Conservation (phyloP, 164 flowering plant genomes). For the Tetracentron sinense region DNA sequence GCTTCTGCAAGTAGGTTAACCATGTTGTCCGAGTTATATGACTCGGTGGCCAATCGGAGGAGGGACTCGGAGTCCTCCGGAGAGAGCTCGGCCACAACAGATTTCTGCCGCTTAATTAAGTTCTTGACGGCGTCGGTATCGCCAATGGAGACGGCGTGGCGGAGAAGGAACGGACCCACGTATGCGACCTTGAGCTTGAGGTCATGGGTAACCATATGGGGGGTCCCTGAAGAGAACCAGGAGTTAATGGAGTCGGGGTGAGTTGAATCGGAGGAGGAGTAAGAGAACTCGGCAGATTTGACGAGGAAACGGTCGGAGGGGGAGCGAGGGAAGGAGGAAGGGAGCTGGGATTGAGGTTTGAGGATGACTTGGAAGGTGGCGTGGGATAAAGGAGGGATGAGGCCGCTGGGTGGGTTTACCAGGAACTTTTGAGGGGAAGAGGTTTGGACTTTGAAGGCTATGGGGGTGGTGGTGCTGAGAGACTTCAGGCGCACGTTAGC, state of each 20-base stretch:
- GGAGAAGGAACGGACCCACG: constrained; percentile 57
- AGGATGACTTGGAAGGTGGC: constrained; percentile 64
- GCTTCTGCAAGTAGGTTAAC: constrained; percentile 38
- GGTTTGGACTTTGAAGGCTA: constrained; percentile 77
- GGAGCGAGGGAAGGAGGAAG: constrained; percentile 61
- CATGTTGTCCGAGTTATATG: constrained; percentile 31
- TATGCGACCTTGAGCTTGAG: constrained; percentile 63
- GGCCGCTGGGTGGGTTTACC: constrained; percentile 67
- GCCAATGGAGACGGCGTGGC: constrained; percentile 41
- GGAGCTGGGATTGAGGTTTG: constrained; percentile 61
- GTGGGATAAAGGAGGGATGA: constrained; percentile 44
- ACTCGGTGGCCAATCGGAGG: constrained; percentile 36
- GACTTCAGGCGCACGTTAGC: constrained; percentile 48
- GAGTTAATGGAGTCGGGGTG: constrained; percentile 25
- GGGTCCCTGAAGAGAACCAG: constrained; percentile 34
- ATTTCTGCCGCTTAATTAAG: constrained; percentile 45
- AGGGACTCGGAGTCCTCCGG: constrained; percentile 37
- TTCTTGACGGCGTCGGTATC: constrained; percentile 38
- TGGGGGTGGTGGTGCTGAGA: constrained; percentile 34
- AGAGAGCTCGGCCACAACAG: constrained; percentile 30
- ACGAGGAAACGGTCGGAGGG: constrained; percentile 70
- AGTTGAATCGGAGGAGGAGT: constrained; percentile 12
- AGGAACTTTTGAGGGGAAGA: constrained; percentile 76
- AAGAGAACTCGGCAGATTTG: constrained; percentile 37
- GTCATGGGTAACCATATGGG: constrained; percentile 31